Evolutionary conservation across 805 yeast species (phyloP), one percentile per base, ranked within the genome.

Genomic region (Hemisphaericaspora nanyangensis): DNA sequence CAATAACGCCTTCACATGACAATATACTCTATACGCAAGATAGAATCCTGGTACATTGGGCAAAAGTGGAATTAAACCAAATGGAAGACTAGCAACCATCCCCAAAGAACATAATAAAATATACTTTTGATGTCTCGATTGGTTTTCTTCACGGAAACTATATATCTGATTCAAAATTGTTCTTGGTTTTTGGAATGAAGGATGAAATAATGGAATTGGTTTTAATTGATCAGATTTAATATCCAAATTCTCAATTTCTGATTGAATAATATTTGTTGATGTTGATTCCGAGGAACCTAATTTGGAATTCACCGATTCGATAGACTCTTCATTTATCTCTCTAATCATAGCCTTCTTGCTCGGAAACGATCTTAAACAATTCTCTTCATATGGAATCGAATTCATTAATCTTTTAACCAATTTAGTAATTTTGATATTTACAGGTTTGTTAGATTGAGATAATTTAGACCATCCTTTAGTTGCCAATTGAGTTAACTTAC

Each of bases 41-140:
- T 88, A 91, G 54, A 91, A 84, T 0, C 96, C 96, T 0, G 98
- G 98, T 16, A 90, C 76, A 51, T 90, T 90, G 16, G 98, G 98
- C 3, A 89, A 58, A n/a, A 90, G 70, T 0, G 98, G 98, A 0
- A 91, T 54, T 31, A 88, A 50, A 0, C 87, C 89, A 31, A 90
- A 58, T 2, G 98, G 98, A 3, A 87, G 49, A 0, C 95, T 79
- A 32, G 90, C 46, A 2, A 97, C 97, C 3, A 91, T 60, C 3
- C 80, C 79, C 12, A 81, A 42, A 1, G 76, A 70, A 47, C 84
- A 77, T 28, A 67, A 47, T 2, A 75, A 34, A 46, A 83, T 70
- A 49, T 75, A 74, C 51, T 74, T 80, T 37, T 59, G 60, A 52
- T 90, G 95, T 34, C 67, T 65, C 1, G 65, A 48, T 28, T 70